Conservation (phyloP, 768 basidiomycete genomes). For the Tylopilus subfusipes region DNA sequence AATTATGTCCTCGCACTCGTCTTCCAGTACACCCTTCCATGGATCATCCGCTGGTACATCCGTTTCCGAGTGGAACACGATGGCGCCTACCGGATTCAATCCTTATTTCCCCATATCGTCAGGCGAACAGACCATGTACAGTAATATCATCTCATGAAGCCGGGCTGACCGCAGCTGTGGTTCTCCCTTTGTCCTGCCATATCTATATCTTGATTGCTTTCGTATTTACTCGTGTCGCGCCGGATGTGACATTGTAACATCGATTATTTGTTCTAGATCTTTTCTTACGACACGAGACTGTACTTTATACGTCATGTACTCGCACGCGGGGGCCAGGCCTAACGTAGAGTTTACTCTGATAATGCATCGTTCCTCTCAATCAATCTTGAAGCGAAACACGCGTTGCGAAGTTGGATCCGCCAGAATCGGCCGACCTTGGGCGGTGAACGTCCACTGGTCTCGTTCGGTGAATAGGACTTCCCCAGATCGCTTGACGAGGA, state of each 20-base stretch:
- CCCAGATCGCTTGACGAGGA: slow-evolving; percentile 61
- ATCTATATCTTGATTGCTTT: slow-evolving; percentile 7
- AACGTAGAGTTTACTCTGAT: slow-evolving; percentile 18
- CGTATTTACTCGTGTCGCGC: slow-evolving; percentile 31
- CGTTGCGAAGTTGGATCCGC: slow-evolving; percentile 45
- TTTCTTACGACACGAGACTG: slow-evolving; percentile 21
- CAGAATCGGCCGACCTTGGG: slow-evolving; percentile 37
- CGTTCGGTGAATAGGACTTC: slow-evolving; percentile 66
- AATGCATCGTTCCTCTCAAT: slow-evolving; percentile 18
- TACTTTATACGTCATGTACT: slow-evolving; percentile 35
- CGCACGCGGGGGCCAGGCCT: slow-evolving; percentile 5
- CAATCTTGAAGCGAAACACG: slow-evolving; percentile 46
- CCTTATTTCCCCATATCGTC: slow-evolving; percentile 62
- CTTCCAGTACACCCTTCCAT: slow-evolving; percentile 41
- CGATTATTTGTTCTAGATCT: slow-evolving; percentile 30
- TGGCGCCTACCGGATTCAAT: slow-evolving; percentile 55
- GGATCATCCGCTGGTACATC: slow-evolving; percentile 44
- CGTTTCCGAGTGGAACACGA: slow-evolving; percentile 60
- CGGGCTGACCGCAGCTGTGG: not conserved
- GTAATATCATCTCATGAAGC: slow-evolving; percentile 52
- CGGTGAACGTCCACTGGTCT: slow-evolving; percentile 55
- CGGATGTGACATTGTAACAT: slow-evolving; percentile 30
- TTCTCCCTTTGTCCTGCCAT: slow-evolving; percentile 1
- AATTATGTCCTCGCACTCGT: slow-evolving; percentile 44
- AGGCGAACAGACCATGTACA: slow-evolving; percentile 55